Conservation (phyloP, 1,284 basidiomycete species). For the Boletellus dicymbophilus region DNA sequence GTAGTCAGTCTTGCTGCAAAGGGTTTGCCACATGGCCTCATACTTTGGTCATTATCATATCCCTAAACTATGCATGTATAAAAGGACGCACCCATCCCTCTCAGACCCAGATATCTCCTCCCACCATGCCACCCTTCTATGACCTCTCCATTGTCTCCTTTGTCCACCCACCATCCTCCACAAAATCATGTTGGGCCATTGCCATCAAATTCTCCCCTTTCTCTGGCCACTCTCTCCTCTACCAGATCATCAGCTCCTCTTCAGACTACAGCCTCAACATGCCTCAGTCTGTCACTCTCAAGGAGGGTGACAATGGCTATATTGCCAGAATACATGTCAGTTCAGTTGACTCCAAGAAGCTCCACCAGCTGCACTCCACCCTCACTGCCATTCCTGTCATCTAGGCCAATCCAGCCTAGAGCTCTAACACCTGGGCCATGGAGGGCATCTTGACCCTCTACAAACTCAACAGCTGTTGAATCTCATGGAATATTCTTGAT, state of each 20-base stretch:
- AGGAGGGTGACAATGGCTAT: slow-evolving; percentile 32
- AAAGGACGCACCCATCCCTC: no score
- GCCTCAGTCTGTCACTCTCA: slow-evolving; percentile 34
- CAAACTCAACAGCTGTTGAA: no score
- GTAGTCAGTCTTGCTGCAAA: no score
- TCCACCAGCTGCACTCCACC: slow-evolving; percentile 28
- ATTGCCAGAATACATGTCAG: slow-evolving; percentile 23
- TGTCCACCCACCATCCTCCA: slow-evolving; percentile 17
- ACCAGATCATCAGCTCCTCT: slow-evolving; percentile 30
- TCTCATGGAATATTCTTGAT: no score
- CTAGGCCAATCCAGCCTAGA: slow-evolving; percentile 31
- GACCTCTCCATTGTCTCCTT: slow-evolving; percentile 33
- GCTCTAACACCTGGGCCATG: slow-evolving; percentile 33
- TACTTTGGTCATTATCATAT: no score
- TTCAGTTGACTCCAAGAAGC: slow-evolving; percentile 28
- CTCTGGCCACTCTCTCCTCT: slow-evolving; percentile 30
- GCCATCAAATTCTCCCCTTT: slow-evolving; percentile 30
- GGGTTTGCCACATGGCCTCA: no score
- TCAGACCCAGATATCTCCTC: no score
- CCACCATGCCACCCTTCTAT: slow-evolving; percentile 34
- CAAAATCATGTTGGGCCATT: slow-evolving; percentile 29
- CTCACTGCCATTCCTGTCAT: slow-evolving; percentile 26
- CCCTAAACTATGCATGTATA: no score
- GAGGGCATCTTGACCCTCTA: slow-evolving; percentile 31
- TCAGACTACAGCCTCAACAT: slow-evolving; percentile 32